phyloP scores from a whole-genome alignment of 768 basidiomycete species.

The Postia placenta region DNA sequence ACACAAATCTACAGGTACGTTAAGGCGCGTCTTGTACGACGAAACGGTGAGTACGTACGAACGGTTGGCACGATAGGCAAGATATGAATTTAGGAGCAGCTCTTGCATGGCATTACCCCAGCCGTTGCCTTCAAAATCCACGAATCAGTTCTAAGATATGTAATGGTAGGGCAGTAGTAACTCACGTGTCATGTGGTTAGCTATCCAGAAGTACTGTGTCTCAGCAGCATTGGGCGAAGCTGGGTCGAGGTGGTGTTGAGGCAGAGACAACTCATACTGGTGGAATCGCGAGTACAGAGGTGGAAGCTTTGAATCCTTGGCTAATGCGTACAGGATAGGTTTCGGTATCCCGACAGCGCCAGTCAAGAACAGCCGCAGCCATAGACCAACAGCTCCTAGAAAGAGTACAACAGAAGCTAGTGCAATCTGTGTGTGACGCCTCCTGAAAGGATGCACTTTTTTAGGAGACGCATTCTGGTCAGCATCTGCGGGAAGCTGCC shows the following conservation, averaged over 20 bases:
- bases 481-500: neutral
- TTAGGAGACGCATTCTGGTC: neutral
- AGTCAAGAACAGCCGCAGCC: neutral
- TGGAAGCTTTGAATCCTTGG: slow-evolving; percentile 21
- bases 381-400: neutral
- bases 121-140: slow-evolving; percentile 25
- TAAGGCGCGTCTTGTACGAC: neutral
- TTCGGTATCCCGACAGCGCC: neutral
- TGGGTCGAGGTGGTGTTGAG: slow-evolving; percentile 36
- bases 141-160: neutral
- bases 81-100: slow-evolving; percentile 26
- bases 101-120: slow-evolving; percentile 38
- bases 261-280: slow-evolving; percentile 36
- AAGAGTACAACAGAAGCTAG: neutral
- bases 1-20: slow-evolving; percentile 32
- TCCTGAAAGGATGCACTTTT: neutral
- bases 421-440: neutral
- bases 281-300: slow-evolving; percentile 41
- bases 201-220: slow-evolving; percentile 41
- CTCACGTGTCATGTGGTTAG: slow-evolving; percentile 42
- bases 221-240: slow-evolving; percentile 35
- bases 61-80: slow-evolving; percentile 29
- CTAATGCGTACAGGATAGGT: neutral
- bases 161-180: neutral
- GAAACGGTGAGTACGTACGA: slow-evolving; percentile 26